A percentile compares a stretch with the other conserved stretches of the same genome.
phyloP scores from a whole-genome alignment of 495 filamentous ascomycete species.

The Emericellopsis terricola region DNA sequence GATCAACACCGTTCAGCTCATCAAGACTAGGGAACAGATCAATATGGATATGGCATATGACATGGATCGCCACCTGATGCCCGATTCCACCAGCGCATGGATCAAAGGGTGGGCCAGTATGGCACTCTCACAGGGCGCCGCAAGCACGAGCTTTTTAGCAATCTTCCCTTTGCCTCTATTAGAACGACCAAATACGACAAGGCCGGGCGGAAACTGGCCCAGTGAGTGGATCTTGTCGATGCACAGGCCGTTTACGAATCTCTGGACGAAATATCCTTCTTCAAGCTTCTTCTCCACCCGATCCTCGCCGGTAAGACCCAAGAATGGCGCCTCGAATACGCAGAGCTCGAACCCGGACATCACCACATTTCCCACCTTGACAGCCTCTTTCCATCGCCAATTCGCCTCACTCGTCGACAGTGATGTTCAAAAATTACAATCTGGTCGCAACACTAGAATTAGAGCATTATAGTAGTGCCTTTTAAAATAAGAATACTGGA shows the following conservation, averaged over 20 bases:
- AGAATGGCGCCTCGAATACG: slow-evolving; percentile 29
- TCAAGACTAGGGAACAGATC: slow-evolving; percentile 45
- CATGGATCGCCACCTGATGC: slow-evolving; percentile 59
- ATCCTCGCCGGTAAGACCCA: slow-evolving; percentile 24
- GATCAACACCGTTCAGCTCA: slow-evolving; percentile 52
- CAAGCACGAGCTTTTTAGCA: slow-evolving; percentile 59
- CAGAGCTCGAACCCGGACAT: slow-evolving; percentile 28
- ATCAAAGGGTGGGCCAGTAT: slow-evolving; percentile 37
- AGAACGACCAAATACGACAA: slow-evolving; percentile 53
- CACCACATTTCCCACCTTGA: slow-evolving; percentile 29
- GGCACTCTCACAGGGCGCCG: slow-evolving; percentile 42
- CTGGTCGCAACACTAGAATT: slow-evolving; percentile 11
- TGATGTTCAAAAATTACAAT: too few species aligned
- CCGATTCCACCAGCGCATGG: slow-evolving; percentile 37
- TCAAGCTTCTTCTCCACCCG: slow-evolving; percentile 53
- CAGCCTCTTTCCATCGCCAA: slow-evolving; percentile 16
- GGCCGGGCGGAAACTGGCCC: slow-evolving; percentile 41
- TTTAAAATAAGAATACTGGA: too few species aligned
- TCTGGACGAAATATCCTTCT: slow-evolving; percentile 39
- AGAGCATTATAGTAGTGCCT: too few species aligned
- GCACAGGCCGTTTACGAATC: slow-evolving; percentile 38
- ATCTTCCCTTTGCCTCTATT: too few species aligned
- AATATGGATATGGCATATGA: slow-evolving; percentile 47
- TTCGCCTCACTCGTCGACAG: slow-evolving; percentile 1
- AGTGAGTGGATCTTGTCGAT: slow-evolving; percentile 40